A percentile compares a stretch with the other conserved stretches of the same genome.
Evolutionary conservation across 106 monocot species (phyloP).

Genomic region (Chionographis japonica): DNA sequence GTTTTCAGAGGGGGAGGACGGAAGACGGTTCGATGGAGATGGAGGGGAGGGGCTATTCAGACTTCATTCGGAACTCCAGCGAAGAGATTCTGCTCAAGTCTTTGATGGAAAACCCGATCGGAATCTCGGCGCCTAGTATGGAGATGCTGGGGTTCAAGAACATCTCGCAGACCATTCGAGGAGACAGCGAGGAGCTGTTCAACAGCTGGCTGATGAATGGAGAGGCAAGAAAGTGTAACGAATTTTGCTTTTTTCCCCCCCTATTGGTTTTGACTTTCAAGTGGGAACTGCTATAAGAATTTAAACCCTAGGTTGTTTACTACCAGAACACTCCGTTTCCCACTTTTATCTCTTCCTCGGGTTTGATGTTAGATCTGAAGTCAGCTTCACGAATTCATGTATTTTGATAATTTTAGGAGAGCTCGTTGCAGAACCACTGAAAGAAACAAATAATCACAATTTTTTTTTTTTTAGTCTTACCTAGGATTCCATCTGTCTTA

Average conservation of each 20-base stretch:
- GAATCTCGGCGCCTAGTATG: slow-evolving; percentile 48
- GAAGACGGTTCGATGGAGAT: slow-evolving; percentile 33
- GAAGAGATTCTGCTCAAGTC: slow-evolving; percentile 58
- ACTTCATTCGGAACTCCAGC: slow-evolving; percentile 46
- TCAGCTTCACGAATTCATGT: too few species aligned
- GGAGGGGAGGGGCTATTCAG: slow-evolving; percentile 52
- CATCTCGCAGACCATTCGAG: slow-evolving; percentile 41
- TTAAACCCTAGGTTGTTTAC: neutral
- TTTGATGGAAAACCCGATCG: slow-evolving; percentile 53
- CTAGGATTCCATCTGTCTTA: too few species aligned
- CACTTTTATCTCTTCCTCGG: neutral
- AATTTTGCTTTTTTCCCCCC: neutral
- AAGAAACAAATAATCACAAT: too few species aligned
- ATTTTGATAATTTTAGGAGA: too few species aligned
- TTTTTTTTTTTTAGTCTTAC: too few species aligned
- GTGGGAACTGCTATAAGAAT: neutral
- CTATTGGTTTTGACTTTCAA: neutral
- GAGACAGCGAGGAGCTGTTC: slow-evolving; percentile 68
- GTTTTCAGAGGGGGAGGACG: neutral
- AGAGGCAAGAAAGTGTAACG: slow-evolving; percentile 38
- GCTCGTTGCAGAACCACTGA: too few species aligned
- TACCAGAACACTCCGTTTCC: neutral
- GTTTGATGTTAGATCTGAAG: too few species aligned
- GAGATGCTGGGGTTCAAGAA: slow-evolving; percentile 70
- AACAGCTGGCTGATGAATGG: slow-evolving; percentile 55